These are phyloP conservation scores for Xylaria sp. DNA, from an alignment of 2,329 filamentous ascomycete species.

Conservation along the genomic window DNA sequence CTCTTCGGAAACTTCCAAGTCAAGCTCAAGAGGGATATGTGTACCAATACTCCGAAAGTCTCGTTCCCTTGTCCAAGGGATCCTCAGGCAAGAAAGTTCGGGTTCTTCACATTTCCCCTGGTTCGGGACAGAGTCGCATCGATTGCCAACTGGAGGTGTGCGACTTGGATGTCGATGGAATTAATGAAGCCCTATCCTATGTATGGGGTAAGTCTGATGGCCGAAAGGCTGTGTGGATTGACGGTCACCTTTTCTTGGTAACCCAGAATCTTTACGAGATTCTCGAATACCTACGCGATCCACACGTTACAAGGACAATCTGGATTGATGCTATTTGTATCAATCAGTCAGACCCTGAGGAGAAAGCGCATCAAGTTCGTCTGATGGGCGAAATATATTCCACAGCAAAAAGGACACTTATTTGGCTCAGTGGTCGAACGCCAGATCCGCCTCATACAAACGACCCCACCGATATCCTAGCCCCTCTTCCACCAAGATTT, in stretches of 20 bases:
- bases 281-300: background rate
- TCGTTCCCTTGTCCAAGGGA: too few species aligned
- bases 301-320: background rate
- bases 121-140: background rate
- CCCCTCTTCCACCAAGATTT: background rate
- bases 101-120: background rate
- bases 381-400: constrained; percentile 22
- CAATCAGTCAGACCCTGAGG: constrained; percentile 8
- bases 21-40: too few species aligned
- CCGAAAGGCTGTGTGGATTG: background rate
- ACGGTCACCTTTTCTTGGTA: background rate
- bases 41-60: too few species aligned
- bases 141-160: background rate
- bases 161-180: background rate
- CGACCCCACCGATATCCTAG: background rate
- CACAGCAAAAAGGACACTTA: background rate
- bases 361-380: constrained; percentile 14
- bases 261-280: background rate
- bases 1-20: too few species aligned
- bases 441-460: too few species aligned
- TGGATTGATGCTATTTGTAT: constrained; percentile 30
- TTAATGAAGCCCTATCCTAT: constrained; percentile 9
- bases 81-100: too few species aligned
- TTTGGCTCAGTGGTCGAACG: constrained; percentile 11
- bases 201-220: background rate